A percentile compares a stretch with the other conserved stretches of the same genome.
Evolutionary conservation across 2,329 filamentous ascomycete species (phyloP).

Genomic region (Drechslerella dactyloides): DNA sequence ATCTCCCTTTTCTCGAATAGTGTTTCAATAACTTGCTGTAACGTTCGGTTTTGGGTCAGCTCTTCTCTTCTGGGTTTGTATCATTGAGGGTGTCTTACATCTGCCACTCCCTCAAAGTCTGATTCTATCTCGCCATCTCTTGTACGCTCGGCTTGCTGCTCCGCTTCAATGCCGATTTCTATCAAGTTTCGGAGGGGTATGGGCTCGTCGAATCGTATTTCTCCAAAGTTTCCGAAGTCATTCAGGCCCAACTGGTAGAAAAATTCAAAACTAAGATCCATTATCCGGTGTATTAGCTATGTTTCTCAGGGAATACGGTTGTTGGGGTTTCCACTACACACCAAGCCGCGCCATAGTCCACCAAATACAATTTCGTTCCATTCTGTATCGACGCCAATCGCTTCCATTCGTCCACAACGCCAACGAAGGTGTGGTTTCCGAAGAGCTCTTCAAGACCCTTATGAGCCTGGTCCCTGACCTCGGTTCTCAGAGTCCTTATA

Average conservation of each 20-base stretch:
- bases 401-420: constrained; percentile 83
- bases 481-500: constrained; percentile 79
- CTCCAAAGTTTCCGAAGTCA: constrained; percentile 93
- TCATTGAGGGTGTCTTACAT: constrained; percentile 52
- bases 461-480: constrained; percentile 82
- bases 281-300: not conserved
- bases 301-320: not conserved
- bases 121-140: constrained; percentile 58
- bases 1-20: constrained; percentile 62
- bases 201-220: constrained; percentile 78
- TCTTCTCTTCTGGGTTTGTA: not conserved
- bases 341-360: constrained; percentile 87
- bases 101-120: constrained; percentile 70
- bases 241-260: constrained; percentile 95
- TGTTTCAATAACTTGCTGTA: constrained; percentile 39
- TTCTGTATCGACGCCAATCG: constrained; percentile 92
- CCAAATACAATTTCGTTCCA: constrained; percentile 86
- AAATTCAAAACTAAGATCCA: constrained; percentile 69
- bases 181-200: constrained; percentile 75
- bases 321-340: constrained; percentile 24
- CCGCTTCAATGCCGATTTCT: constrained; percentile 72
- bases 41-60: not conserved
- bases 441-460: constrained; percentile 85
- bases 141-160: constrained; percentile 63
- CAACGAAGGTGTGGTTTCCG: constrained; percentile 87